Base-by-base conservation (phyloP, 2,329 filamentous ascomycete species). In the Fusarium irregulare region DNA sequence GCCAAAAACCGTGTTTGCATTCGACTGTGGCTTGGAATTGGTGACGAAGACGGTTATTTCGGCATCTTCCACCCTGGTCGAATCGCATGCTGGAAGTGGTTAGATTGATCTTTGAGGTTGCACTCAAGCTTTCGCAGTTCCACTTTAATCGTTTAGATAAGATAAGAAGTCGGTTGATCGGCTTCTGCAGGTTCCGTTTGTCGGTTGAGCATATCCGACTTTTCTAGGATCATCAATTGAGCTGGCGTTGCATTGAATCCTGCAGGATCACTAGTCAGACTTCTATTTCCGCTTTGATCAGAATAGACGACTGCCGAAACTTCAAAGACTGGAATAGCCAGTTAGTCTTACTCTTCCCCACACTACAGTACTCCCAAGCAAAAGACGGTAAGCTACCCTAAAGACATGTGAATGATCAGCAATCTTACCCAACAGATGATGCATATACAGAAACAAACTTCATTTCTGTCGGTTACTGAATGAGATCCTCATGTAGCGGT, bases 21-120 rank as follows among this genome's bases (percentile, higher is more conserved):
- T 44, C 28, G 49, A 57, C 28, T n/a, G 60, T 64, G 60, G 60
- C 60, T 64, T 44, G 47, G 59, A 47, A 37, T 18, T 4, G 21
- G 42, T 48, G 58, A 62, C 48, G 41, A 56, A 37, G 16, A 27
- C 49, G 49, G 49, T 18, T 53, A 53, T 12, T 28, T 56, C 23
- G 37, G 44, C 44, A 56, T 25, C 11, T 20, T 44, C 18, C 7
- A 9, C 18, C 13, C 20, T 16, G 14, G 34, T 64, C 60, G 60
- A 64, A 64, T 34, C 21, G 51, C 5, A 14, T 18, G 34, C 55
- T 34, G 5, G 7, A 64, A 21, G 16, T 3, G 18, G 61, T 50
- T 53, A 53, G 49, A 25, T 6, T 32, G 40, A 40, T n/a, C 37
- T 4, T 11, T 12, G 10, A 5, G 21, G 6, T 42, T 32, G 46